These are phyloP conservation scores for Globisporangium solare DNA, from an alignment of 352 stramenopile species.

Conservation along the genomic window DNA sequence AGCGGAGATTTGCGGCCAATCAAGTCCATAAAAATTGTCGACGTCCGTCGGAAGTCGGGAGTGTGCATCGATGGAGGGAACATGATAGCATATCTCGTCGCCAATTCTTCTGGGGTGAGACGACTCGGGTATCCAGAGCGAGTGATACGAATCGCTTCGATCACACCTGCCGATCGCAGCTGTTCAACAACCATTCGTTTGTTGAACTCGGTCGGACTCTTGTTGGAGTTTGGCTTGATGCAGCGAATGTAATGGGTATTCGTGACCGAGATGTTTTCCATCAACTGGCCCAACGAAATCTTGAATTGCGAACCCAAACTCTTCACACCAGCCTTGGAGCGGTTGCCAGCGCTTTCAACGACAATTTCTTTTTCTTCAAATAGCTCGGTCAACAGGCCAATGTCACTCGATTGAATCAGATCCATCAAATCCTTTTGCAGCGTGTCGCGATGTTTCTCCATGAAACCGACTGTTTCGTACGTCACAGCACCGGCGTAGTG, in stretches of 20 bases:
- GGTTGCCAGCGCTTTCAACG: conserved; percentile 29
- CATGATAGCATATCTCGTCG: conserved; percentile 85
- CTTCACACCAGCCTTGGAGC: conserved; percentile 59
- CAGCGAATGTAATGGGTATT: conserved; percentile 88
- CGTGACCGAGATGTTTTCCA: conserved; percentile 84
- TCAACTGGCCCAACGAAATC: conserved; percentile 69
- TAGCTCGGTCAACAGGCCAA: conserved; percentile 60
- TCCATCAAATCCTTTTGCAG: conserved; percentile 94
- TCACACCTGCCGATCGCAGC: conserved; percentile 87
- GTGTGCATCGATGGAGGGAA: conserved; percentile 86
- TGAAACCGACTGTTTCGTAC: conserved; percentile 94
- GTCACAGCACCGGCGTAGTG: conserved; percentile 95
- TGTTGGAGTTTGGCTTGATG: conserved; percentile 88
- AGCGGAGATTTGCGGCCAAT: conserved; percentile 81
- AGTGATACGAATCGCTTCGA: conserved; percentile 91
- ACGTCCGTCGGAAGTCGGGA: conserved; percentile 70
- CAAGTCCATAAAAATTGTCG: conserved; percentile 72
- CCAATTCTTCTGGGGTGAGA: conserved; percentile 79
- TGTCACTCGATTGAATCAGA: conserved; percentile 71
- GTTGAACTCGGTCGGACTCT: conserved; percentile 83
- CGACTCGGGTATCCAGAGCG: conserved; percentile 90
- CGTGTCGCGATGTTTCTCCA: conserved; percentile 95
- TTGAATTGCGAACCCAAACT: conserved; percentile 86
- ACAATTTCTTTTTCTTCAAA: conserved; percentile 62
- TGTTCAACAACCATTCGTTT: conserved; percentile 91